phyloP scores from a whole-genome alignment of 768 basidiomycete genomes.

The Pulveroboletus ravenelii region DNA sequence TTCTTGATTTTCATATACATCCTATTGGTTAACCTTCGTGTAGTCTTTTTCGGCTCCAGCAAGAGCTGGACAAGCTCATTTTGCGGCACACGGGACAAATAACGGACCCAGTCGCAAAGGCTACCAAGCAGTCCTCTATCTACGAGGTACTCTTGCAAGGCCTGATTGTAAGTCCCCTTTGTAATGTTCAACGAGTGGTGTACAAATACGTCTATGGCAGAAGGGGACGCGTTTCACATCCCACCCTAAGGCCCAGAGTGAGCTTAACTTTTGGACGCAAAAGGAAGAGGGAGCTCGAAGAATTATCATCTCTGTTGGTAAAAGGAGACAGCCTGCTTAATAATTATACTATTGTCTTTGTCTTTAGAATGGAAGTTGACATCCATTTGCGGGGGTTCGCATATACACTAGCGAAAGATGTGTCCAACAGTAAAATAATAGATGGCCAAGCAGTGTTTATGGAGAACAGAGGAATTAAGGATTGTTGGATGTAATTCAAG shows the following conservation, averaged over 20 bases:
- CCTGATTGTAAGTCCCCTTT: slow-evolving; percentile 54
- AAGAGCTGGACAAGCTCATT: slow-evolving; percentile 77
- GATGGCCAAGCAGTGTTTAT: slow-evolving; percentile 1
- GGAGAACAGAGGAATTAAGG: slow-evolving; percentile 4
- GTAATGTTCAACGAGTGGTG: neutral
- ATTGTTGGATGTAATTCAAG: slow-evolving; percentile 14
- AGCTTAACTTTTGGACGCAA: slow-evolving; percentile 83
- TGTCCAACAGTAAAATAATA: slow-evolving; percentile 8
- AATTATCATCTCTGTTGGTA: slow-evolving; percentile 44
- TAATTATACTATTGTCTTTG: slow-evolving; percentile 16
- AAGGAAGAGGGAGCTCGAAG: slow-evolving; percentile 75
- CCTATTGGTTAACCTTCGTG: neutral
- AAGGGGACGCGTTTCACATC: slow-evolving; percentile 64
- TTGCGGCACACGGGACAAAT: slow-evolving; percentile 65
- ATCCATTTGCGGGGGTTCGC: slow-evolving; percentile 15
- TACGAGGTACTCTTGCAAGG: slow-evolving; percentile 76
- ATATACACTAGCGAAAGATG: slow-evolving; percentile 22
- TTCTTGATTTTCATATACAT: neutral
- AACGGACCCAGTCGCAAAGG: slow-evolving; percentile 53
- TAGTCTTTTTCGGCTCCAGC: slow-evolving; percentile 80
- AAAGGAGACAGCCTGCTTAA: slow-evolving; percentile 23
- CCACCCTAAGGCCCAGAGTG: slow-evolving; percentile 82
- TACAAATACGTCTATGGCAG: slow-evolving; percentile 31
- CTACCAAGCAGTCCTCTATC: slow-evolving; percentile 64
- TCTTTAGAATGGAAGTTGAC: slow-evolving; percentile 8